Percentiles rank a stretch among this genome's conserved stretches.
phyloP scores from a whole-genome alignment of 139 green algal genomes.

The Penium margaritaceum region DNA sequence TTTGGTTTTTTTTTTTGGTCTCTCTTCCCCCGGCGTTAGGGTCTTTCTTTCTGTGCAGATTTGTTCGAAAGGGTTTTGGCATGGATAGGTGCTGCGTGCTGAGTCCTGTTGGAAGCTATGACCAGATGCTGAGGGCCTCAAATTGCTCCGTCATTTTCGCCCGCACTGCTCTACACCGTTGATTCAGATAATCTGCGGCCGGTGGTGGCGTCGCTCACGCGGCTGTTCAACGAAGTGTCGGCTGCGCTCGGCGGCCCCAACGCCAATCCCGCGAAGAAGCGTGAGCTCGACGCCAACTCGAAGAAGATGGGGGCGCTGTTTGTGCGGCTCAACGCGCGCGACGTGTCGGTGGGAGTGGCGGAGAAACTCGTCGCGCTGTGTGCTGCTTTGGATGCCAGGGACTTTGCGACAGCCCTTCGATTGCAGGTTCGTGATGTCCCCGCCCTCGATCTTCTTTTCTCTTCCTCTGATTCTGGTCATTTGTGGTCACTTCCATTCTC shows the following conservation, averaged over 20 bases:
- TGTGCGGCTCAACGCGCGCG: conserved; percentile 74
- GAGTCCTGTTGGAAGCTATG: no score
- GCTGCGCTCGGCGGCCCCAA: conserved; percentile 30
- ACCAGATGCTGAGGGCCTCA: no score
- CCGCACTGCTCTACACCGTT: no score
- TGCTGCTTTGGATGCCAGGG: conserved; percentile 66
- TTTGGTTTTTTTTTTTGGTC: no score
- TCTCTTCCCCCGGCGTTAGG: no score
- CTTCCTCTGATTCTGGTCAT: neutral
- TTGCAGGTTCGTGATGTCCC: conserved; percentile 50
- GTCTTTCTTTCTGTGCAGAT: no score
- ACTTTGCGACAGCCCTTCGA: conserved; percentile 64
- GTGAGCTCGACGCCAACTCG: conserved; percentile 91
- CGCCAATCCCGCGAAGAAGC: conserved; percentile 57
- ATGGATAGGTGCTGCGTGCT: no score
- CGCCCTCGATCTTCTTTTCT: neutral
- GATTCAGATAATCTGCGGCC: conserved; percentile 53
- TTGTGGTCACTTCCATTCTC: neutral
- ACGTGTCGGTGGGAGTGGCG: conserved; percentile 62
- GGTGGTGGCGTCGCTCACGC: conserved; percentile 60
- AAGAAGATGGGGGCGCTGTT: conserved; percentile 80
- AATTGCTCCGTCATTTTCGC: no score
- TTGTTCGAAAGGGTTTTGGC: no score
- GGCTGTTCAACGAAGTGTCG: conserved; percentile 58
- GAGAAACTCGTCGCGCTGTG: conserved; percentile 72